Conservation (phyloP, 169 alveolate genomes). For the Cryptosporidium sp. region DNA sequence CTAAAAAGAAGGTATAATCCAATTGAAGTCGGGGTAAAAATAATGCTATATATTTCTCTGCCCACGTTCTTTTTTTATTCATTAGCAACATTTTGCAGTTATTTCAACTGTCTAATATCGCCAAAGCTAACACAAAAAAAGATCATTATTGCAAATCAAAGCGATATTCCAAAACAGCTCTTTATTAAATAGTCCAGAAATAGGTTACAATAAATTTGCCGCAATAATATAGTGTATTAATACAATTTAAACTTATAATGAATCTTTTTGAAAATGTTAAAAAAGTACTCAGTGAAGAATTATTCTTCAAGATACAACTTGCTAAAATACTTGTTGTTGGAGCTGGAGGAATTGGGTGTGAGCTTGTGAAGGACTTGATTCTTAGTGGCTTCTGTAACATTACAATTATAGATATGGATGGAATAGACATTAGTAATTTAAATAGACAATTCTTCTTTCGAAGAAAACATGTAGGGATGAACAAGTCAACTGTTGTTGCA, state of each 20-base stretch:
- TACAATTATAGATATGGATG: slow-evolving; percentile 96
- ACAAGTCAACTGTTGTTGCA: slow-evolving; percentile 91
- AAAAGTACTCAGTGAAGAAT: slow-evolving; percentile 74
- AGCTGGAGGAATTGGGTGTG: slow-evolving; percentile 99
- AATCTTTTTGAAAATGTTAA: slow-evolving; percentile 27
- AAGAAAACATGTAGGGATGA: slow-evolving; percentile 87
- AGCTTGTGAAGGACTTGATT: slow-evolving; percentile 94
- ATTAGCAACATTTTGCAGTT: slow-evolving; percentile 42
- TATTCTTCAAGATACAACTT: slow-evolving; percentile 78
- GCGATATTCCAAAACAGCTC: slow-evolving; percentile 48
- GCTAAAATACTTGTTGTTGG: slow-evolving; percentile 91
- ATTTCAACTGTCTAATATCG: slow-evolving; percentile 34
- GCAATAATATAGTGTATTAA: slow-evolving; percentile 36
- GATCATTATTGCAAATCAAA: slow-evolving; percentile 57
- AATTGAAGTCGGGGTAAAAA: slow-evolving; percentile 34
- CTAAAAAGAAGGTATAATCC: slow-evolving; percentile 63
- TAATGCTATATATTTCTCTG: slow-evolving; percentile 30
- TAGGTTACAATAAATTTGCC: background rate
- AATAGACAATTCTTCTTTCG: slow-evolving; percentile 97
- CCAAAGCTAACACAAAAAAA: slow-evolving; percentile 43
- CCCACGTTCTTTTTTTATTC: slow-evolving; percentile 65
- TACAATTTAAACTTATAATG: slow-evolving; percentile 34
- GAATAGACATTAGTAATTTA: slow-evolving; percentile 95
- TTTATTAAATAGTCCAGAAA: slow-evolving; percentile 2
- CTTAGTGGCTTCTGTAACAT: slow-evolving; percentile 92